Evolutionary conservation across 1,139 yeast species (phyloP), one percentile per base, ranked within the genome.

Genomic region (Tardiomyces digboiensis): DNA sequence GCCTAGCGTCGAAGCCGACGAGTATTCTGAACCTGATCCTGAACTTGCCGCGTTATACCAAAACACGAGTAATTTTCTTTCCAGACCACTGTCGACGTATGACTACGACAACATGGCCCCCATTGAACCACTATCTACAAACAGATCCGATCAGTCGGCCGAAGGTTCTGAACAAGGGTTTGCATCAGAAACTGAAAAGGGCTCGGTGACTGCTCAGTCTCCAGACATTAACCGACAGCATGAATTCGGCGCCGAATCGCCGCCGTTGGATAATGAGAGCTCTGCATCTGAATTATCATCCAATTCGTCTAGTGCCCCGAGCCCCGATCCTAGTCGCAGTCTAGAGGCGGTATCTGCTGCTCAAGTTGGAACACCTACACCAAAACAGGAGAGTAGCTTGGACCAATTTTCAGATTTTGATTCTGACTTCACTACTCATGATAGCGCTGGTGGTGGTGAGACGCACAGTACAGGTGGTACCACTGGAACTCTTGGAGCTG

Each of bases 41-140:
- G 66, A 60, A 29, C 51, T 64, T 21, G 58, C 62, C n/a, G 66
- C 54, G 37, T 50, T 64, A 38, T 63, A 63, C 45, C 54, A 54
- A 22, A 58, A 59, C 42, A 52, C 65, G 4, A 48, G 54, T 6
- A 55, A 55, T 21, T 61, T 56, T 39, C 46, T 64, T 37, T 43
- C 51, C 14, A 53, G 64, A 12, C 64, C 65, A 7, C 48, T 57
- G 13, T 54, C 63, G 26, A 52, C 56, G 21, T 53, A 58, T 41
- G 50, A 55, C 39, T 49, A 52, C 21, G 47, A 42, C 19, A 43
- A 41, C 29, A 26, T 38, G 42, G 49, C 51, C 7, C 42, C 41
- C 2, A 44, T 50, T 13, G 55, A 51, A 44, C 58, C 59, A 10
- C 43, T 55, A 21, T 42, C 53, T 5, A 50, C 53, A n/a, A 42